A percentile compares a stretch with the other conserved stretches of the same genome.
Evolutionary conservation across 495 filamentous ascomycete genomes (phyloP).

Genomic region (Staphylotrichum tortipilum): DNA sequence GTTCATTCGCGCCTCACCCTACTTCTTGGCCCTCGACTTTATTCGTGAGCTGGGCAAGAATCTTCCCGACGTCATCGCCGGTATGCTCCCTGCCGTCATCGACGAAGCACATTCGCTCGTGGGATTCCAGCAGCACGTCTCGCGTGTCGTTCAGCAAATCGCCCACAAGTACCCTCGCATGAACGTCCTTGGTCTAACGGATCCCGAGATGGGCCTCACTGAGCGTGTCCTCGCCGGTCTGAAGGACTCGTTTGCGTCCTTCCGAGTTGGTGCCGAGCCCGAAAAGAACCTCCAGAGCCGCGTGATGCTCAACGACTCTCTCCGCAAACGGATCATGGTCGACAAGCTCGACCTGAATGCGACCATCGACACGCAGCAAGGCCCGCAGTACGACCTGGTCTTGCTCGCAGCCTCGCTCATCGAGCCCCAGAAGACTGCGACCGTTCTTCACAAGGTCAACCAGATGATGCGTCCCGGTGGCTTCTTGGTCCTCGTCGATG

Average conservation of each 20-base stretch:
- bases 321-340: conserved; percentile 16
- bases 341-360: conserved; percentile 20
- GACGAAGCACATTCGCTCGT: conserved; percentile 23
- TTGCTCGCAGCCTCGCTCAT: conserved; percentile 29
- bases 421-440: neutral
- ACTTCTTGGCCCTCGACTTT: conserved; percentile 21
- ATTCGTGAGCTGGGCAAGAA: conserved; percentile 19
- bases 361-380: neutral
- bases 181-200: conserved; percentile 33
- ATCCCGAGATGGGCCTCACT: conserved; percentile 20
- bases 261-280: conserved; percentile 15
- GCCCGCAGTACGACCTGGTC: conserved; percentile 28
- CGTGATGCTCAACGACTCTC: neutral
- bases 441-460: conserved; percentile 18
- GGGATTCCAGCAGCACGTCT: conserved; percentile 26
- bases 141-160: conserved; percentile 32
- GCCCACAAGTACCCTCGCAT: conserved; percentile 34
- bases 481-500: conserved; percentile 33
- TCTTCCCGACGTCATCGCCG: conserved; percentile 19
- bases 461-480: conserved; percentile 32
- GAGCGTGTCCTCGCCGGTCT: conserved; percentile 26
- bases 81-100: conserved; percentile 18
- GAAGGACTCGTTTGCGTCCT: conserved; percentile 26
- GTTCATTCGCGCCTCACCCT: conserved; percentile 27
- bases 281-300: conserved; percentile 15